These are phyloP conservation scores for Podospora australis DNA, from an alignment of 495 filamentous ascomycete genomes.

Conservation along the genomic window DNA sequence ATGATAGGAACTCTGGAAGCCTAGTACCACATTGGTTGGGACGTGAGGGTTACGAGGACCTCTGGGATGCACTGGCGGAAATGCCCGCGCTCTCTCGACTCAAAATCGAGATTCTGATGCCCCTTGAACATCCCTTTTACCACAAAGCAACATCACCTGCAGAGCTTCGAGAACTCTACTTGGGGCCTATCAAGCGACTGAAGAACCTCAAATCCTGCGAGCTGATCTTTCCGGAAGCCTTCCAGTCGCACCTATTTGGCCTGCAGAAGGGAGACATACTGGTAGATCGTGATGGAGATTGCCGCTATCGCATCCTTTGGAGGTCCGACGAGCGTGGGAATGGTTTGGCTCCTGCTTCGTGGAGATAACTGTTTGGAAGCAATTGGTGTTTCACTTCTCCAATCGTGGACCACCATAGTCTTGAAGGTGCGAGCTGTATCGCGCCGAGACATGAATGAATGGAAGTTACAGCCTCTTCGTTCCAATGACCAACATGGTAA, in stretches of 20 bases:
- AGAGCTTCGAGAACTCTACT: slow-evolving; percentile 5
- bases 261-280: background rate
- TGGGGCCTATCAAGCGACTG: slow-evolving; percentile 6
- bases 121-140: background rate
- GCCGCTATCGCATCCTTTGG: slow-evolving; percentile 5
- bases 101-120: slow-evolving; percentile 6
- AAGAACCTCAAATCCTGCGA: slow-evolving; percentile 7
- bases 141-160: background rate
- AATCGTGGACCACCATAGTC: too few species aligned
- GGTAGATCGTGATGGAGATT: background rate
- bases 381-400: too few species aligned
- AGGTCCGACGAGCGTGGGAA: background rate
- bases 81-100: slow-evolving; percentile 8
- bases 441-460: too few species aligned
- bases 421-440: too few species aligned
- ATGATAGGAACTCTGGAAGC: slow-evolving; percentile 8
- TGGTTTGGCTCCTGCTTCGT: background rate
- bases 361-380: too few species aligned
- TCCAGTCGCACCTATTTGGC: background rate
- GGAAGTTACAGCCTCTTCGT: too few species aligned
- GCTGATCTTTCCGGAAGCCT: slow-evolving; percentile 6
- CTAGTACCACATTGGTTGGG: slow-evolving; percentile 9
- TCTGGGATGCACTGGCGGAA: slow-evolving; percentile 15
- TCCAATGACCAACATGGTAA: too few species aligned
- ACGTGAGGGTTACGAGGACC: slow-evolving; percentile 11